Base-by-base conservation (phyloP, 2,329 filamentous ascomycete species). In the Onygenales sp. region DNA sequence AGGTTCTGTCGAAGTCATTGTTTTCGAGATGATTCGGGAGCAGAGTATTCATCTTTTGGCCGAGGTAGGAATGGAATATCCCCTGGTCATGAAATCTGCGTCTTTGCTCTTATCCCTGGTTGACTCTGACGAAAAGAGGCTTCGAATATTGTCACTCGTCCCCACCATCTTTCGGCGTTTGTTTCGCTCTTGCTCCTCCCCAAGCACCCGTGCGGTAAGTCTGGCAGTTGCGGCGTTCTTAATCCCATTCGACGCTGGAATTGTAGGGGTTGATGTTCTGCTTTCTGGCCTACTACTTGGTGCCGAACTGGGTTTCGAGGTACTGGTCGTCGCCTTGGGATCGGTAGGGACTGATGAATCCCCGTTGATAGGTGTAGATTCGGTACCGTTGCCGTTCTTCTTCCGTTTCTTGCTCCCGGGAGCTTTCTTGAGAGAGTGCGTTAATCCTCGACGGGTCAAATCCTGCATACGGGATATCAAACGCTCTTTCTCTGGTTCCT, bases 221-320 rank as follows among this genome's bases (percentile, higher is more conserved):
- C 84, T 86, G 0, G 92, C 91, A 0, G 93, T 93, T 53, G 88
- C 81, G 0, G 88, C 77, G 61, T 97, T 95, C 68, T 95, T 95
- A 69, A 97, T 95, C 9, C 85, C 83, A 51, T 77, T 71, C 5
- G 59, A 56, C 31, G 61, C 53, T 74, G 69, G 66, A 5, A 70
- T 58, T 1, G 68, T 67, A 17, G 66, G 59, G 0, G 66, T 73
- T 3, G 68, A 60, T 50, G 64, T 63, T 46, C 61, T 62, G 56
- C 64, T 67, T 27, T 55, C 38, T 31, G 48, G 17, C 31, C 53
- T 47, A 17, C 60, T 61, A 55, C 60, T 62, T 2, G 51, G 63
- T 62, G 43, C 64, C 60, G 50, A 62, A 58, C 14, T 55, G 51
- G 41, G 54, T 54, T 41, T 57, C 32, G 51, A 51, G 3, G 54